Base-by-base conservation (phyloP, 192 early-diverging fungal species). In the Mortierella claussenii region DNA sequence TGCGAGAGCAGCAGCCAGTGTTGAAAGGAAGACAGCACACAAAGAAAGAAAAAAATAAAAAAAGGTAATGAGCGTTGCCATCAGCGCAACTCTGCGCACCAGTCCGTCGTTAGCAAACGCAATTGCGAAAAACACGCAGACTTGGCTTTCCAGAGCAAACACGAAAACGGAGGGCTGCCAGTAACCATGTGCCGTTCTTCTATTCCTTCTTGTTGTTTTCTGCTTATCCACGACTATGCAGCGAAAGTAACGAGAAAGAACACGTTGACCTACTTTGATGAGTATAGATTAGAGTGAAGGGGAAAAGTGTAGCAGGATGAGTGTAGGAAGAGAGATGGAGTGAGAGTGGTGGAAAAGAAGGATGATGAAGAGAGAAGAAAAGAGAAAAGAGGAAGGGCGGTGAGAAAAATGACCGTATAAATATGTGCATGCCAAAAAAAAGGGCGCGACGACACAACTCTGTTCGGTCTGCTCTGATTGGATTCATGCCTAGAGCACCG, bases 191-290 rank as follows among this genome's bases (percentile, higher is more conserved):
- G 21, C 18, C 15, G 21, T 6, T 17, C 15, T 21, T 55, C 50
- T 53, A 8, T 8, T 55, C 11, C 8, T 55, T 23, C 8, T 11
- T 11, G 40, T 17, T 17, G 8, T 42, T 42, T n/a, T n/a, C n/a
- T n/a, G n/a, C n/a, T n/a, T n/a, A n/a, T n/a, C n/a, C n/a, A n/a
- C n/a, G 37, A 40, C 37, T 10, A 40, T 40, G 8, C 31, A 34
- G 21, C 28, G n/a, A 10, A 54, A 40, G 18, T n/a, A 56, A 56
- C 4, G 32, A 56, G 40, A 58, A 46, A 21, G 17, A 42, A 2
- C 7, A 43, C 21, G 26, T n/a, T 11, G 28, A 48, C 57, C 44
- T 60, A 60, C 57, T 60, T 60, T 60, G 42, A 57, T 57, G 57
- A 44, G 27, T 44, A 44, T 57, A 57, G 55, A 42, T 36, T n/a